phyloP scores from a whole-genome alignment of 768 basidiomycete genomes.

The Trametes cingulata region DNA sequence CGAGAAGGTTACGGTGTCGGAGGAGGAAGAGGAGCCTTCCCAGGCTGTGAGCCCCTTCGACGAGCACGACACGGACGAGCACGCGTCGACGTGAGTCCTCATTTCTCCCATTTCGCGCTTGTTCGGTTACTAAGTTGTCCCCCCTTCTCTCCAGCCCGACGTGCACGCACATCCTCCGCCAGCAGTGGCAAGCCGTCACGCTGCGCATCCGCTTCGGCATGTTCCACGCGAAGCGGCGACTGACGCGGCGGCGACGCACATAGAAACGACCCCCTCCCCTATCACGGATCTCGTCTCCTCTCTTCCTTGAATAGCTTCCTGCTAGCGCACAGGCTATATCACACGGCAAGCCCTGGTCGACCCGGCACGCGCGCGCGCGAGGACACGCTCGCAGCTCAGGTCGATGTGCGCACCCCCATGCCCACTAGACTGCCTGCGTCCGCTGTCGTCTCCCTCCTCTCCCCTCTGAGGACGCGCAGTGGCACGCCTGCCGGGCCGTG shows the following conservation, averaged over 20 bases:
- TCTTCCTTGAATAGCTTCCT: background rate
- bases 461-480: background rate
- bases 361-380: slow-evolving; percentile 16
- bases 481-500: slow-evolving; percentile 15
- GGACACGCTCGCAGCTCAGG: slow-evolving; percentile 5
- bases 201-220: slow-evolving; percentile 58
- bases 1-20: slow-evolving; percentile 17
- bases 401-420: slow-evolving; percentile 8
- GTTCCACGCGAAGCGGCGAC: slow-evolving; percentile 49
- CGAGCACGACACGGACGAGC: slow-evolving; percentile 17
- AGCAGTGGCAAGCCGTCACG: slow-evolving; percentile 62
- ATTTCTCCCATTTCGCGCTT: background rate
- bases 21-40: slow-evolving; percentile 5
- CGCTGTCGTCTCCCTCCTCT: background rate
- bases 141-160: slow-evolving; percentile 45
- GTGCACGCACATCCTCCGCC: slow-evolving; percentile 51
- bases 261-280: slow-evolving; percentile 7
- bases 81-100: slow-evolving; percentile 28
- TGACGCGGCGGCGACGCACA: slow-evolving; percentile 22
- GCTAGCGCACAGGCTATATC: slow-evolving; percentile 10
- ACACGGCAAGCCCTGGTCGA: slow-evolving; percentile 15
- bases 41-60: slow-evolving; percentile 5
- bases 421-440: background rate
- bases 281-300: background rate
- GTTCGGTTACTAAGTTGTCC: background rate